These are phyloP conservation scores for Endotrypanum monterogeii DNA, from an alignment of 208 protist species.

Conservation along the genomic window DNA sequence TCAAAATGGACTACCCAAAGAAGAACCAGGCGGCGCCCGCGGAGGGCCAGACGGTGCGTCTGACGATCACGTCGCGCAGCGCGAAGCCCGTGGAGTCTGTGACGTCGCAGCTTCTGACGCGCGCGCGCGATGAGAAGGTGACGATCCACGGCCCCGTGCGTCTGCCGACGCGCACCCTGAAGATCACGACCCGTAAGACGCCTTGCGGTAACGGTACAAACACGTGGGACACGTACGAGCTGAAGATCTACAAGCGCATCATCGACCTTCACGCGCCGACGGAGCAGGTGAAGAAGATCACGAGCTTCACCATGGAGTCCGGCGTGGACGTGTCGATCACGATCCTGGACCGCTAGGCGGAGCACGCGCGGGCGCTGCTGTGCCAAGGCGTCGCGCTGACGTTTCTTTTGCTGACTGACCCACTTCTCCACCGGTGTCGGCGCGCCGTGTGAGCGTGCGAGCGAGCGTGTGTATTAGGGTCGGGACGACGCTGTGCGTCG, in stretches of 20 bases:
- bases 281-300: conserved; percentile 93
- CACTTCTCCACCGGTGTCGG: neutral
- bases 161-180: conserved; percentile 98
- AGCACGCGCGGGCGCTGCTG: neutral
- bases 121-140: conserved; percentile 96
- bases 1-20: conserved; percentile 80
- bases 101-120: conserved; percentile 93
- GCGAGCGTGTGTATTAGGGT: neutral
- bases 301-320: conserved; percentile 86
- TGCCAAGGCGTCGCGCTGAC: neutral
- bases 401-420: neutral
- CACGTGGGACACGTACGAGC: conserved; percentile 99
- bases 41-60: conserved; percentile 93
- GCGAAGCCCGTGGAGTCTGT: conserved; percentile 98
- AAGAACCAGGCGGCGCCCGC: conserved; percentile 59
- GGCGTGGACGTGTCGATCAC: conserved; percentile 91
- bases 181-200: conserved; percentile 98
- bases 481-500: conserved; percentile 4
- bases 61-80: conserved; percentile 97
- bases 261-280: conserved; percentile 96
- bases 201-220: conserved; percentile 99
- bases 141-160: conserved; percentile 97
- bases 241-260: conserved; percentile 99
- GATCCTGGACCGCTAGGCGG: conserved; percentile 55
- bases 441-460: neutral